Conservation (phyloP, 805 yeast species). For the Lipomyces sp. region DNA sequence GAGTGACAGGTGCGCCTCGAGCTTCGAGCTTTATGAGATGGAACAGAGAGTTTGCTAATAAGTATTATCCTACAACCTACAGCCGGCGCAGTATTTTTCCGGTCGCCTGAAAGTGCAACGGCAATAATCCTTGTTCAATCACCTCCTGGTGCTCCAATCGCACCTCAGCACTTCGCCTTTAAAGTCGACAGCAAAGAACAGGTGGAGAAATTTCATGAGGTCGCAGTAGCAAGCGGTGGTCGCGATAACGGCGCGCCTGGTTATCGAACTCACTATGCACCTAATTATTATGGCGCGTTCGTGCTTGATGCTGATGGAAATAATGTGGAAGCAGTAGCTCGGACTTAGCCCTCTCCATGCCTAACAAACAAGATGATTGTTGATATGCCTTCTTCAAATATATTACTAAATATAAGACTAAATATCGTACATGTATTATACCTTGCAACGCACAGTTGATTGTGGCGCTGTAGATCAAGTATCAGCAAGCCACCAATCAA, state of each 20-base stretch:
- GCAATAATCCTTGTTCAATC: neutral
- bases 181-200: conserved; percentile 1
- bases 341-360: neutral
- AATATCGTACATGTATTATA: too few relatives aligned
- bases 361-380: too few relatives aligned
- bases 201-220: conserved; percentile 1
- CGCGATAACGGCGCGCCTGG: conserved; percentile 13
- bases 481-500: too few relatives aligned
- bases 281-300: conserved; percentile 13
- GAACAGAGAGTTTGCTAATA: too few relatives aligned
- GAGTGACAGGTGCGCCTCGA: too few relatives aligned
- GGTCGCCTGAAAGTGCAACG: neutral
- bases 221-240: conserved; percentile 8
- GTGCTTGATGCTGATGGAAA: conserved; percentile 11
- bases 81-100: neutral
- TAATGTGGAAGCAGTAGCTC: conserved; percentile 4
- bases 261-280: conserved; percentile 3
- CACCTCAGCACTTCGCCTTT: conserved; percentile 8
- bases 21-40: too few relatives aligned
- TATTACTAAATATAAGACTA: too few relatives aligned
- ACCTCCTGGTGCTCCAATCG: neutral
- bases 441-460: too few relatives aligned
- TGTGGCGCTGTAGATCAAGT: too few relatives aligned
- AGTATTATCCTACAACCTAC: neutral
- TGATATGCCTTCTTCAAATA: too few relatives aligned